phyloP scores from a whole-genome alignment of 148 eudicot species.

The Salicornia ramosissima region DNA sequence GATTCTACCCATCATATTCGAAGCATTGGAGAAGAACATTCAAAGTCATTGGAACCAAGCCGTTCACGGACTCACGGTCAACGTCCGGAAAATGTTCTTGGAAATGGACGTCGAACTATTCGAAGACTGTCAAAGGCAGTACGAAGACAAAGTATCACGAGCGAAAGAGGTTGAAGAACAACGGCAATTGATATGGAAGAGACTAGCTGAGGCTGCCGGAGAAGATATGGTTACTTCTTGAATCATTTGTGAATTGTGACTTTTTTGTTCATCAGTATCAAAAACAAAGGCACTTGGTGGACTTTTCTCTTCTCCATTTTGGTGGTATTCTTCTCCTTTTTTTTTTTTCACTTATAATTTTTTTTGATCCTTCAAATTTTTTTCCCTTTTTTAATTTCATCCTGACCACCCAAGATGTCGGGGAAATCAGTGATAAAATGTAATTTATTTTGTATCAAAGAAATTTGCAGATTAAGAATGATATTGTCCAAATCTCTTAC shows the following conservation, averaged over 20 bases:
- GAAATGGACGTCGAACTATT: conserved; percentile 65
- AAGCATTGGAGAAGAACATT: conserved; percentile 65
- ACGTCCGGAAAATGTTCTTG: conserved; percentile 66
- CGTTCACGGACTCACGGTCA: conserved; percentile 58
- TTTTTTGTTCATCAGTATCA: conserved; percentile 7
- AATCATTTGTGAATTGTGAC: conserved; percentile 1
- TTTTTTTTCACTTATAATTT: conserved; percentile 4
- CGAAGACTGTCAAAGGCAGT: conserved; percentile 55
- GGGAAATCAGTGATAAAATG: conserved; percentile 31
- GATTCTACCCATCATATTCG: conserved; percentile 66
- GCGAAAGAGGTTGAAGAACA: conserved; percentile 45
- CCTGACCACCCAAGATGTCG: conserved; percentile 27
- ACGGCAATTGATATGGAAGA: conserved; percentile 53
- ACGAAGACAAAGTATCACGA: conserved; percentile 43
- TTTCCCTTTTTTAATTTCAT: conserved; percentile 12
- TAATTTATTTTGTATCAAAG: conserved; percentile 35
- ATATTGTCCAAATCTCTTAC: conserved; percentile 25
- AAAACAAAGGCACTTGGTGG: conserved; percentile 16
- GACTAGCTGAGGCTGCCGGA: conserved; percentile 48
- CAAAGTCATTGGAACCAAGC: conserved; percentile 76
- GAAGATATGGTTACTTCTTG: conserved; percentile 38
- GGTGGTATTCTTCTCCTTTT: conserved; percentile 24
- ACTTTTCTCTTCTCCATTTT: conserved; percentile 14
- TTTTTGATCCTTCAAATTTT: conserved; percentile 21
- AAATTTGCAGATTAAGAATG: conserved; percentile 31